phyloP scores from a whole-genome alignment of 2,329 filamentous ascomycete genomes.

The Cladophialophora bantiana region DNA sequence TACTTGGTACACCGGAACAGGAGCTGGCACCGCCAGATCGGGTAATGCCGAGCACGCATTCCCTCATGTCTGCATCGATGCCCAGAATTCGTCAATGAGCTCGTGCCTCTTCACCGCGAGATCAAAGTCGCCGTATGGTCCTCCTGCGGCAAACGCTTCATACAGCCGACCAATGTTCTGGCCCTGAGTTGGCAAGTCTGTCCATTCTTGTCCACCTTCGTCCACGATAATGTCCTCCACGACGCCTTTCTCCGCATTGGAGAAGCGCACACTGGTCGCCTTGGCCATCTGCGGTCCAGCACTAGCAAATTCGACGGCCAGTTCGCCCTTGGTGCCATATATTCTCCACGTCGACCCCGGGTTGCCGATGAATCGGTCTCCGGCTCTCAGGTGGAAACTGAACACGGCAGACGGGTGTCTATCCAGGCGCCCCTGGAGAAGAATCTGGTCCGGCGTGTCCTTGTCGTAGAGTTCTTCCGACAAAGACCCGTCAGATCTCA shows the following conservation, averaged over 20 bases:
- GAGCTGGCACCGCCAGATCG: neutral
- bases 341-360: conserved; percentile 42
- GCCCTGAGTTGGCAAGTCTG: conserved; percentile 53
- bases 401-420: conserved; percentile 34
- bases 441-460: conserved; percentile 41
- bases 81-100: conserved; percentile 52
- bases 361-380: conserved; percentile 37
- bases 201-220: conserved; percentile 57
- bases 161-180: conserved; percentile 64
- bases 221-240: conserved; percentile 51
- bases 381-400: conserved; percentile 39
- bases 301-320: conserved; percentile 48
- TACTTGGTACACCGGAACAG: neutral
- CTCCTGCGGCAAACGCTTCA: conserved; percentile 59
- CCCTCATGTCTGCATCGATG: conserved; percentile 20
- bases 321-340: conserved; percentile 49
- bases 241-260: conserved; percentile 57
- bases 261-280: conserved; percentile 58
- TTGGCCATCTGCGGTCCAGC: conserved; percentile 48
- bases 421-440: conserved; percentile 39
- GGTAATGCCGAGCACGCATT: neutral
- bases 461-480: conserved; percentile 38
- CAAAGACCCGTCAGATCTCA: conserved; percentile 35
- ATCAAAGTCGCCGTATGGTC: conserved; percentile 54
- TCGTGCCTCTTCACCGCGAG: conserved; percentile 57